Evolutionary conservation across 192 early-diverging fungal species (phyloP).

Genomic region (Coemansia asiatica): DNA sequence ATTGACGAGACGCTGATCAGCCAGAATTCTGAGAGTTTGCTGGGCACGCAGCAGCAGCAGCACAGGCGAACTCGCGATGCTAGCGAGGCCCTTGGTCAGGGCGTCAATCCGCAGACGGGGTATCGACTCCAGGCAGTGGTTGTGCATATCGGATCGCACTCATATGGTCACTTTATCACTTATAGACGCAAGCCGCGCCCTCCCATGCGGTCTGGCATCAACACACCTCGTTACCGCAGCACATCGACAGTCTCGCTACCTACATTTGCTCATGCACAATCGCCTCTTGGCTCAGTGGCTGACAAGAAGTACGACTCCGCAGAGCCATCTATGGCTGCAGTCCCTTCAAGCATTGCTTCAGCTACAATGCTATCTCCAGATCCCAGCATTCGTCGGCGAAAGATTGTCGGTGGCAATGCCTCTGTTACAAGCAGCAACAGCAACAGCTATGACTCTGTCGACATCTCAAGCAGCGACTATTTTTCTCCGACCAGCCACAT

Average conservation of each 20-base stretch:
- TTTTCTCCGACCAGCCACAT: conserved; percentile 11
- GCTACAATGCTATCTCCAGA: conserved; percentile 1
- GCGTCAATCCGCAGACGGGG: conserved; percentile 43
- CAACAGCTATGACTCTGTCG: conserved; percentile 24
- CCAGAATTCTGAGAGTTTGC: not conserved
- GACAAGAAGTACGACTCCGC: conserved; percentile 31
- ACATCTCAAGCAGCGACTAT: conserved; percentile 7
- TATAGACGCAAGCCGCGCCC: conserved; percentile 65
- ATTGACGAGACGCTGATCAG: conserved; percentile 19
- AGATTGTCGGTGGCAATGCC: conserved; percentile 34
- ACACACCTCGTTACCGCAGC: conserved; percentile 49
- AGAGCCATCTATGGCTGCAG: conserved; percentile 8
- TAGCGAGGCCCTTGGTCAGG: conserved; percentile 32
- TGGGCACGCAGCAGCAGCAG: not conserved
- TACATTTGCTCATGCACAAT: not conserved
- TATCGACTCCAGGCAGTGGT: conserved; percentile 84
- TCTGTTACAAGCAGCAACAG: conserved; percentile 19
- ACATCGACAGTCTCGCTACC: conserved; percentile 31
- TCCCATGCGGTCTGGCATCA: conserved; percentile 45
- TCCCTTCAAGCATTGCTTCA: not conserved
- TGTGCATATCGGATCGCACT: conserved; percentile 87
- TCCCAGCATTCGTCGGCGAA: conserved; percentile 33
- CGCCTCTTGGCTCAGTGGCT: conserved; percentile 1
- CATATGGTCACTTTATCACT: conserved; percentile 92
- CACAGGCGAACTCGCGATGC: conserved; percentile 36